Conservation (phyloP, 2,329 filamentous ascomycete species). For the Xylaria multiplex region DNA sequence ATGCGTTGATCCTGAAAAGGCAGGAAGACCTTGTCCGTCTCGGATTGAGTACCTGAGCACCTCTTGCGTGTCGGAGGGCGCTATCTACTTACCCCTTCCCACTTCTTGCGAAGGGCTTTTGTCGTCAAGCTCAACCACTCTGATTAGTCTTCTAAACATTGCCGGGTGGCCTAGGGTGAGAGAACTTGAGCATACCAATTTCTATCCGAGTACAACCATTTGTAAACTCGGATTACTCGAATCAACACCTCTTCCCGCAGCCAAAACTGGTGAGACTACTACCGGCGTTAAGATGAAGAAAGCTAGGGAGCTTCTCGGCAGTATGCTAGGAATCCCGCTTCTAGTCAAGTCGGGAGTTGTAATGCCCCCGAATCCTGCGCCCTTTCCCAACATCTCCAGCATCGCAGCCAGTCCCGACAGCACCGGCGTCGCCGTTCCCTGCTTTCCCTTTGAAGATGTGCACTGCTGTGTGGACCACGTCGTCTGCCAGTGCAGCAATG, state of each 20-base stretch:
- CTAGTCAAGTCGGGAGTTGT: constrained; percentile 24
- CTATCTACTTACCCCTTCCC: neutral
- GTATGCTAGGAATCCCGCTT: constrained; percentile 21
- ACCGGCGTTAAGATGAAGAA: constrained; percentile 17
- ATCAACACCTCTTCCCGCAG: neutral
- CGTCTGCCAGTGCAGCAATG: constrained; percentile 41
- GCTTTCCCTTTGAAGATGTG: constrained; percentile 43
- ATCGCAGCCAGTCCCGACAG: constrained; percentile 1
- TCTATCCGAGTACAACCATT: neutral
- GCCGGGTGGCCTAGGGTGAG: neutral
- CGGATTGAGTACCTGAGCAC: neutral
- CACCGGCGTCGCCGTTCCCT: constrained; percentile 21
- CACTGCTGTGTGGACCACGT: constrained; percentile 38
- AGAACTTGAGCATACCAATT: neutral
- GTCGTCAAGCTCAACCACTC: neutral
- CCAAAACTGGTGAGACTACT: neutral
- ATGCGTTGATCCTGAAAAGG: neutral
- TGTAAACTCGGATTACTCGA: neutral
- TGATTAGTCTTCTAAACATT: neutral
- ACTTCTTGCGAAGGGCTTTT: neutral
- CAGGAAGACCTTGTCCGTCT: neutral
- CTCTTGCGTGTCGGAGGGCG: too few relatives aligned
- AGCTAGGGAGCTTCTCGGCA: constrained; percentile 17
- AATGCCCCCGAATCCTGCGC: constrained; percentile 12
- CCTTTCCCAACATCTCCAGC: constrained; percentile 36